Evolutionary conservation across 2,329 filamentous ascomycete species (phyloP), one percentile per base, ranked within the genome.

Genomic region (Chaetomiaceae sp.): DNA sequence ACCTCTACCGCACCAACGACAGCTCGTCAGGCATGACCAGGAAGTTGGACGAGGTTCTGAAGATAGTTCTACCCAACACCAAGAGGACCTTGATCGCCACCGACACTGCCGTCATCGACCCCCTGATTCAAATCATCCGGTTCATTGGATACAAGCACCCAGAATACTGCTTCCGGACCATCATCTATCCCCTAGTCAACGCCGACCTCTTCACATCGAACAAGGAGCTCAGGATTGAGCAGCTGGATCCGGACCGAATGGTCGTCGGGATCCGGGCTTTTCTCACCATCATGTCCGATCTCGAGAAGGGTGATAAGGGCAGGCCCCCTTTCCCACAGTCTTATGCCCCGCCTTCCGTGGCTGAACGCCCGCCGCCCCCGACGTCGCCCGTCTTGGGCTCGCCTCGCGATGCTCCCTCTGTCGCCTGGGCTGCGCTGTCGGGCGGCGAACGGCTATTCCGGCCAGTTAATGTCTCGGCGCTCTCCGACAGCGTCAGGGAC

Each of bases 211-310:
- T 96, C 66, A 78, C 81, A 25, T 82, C 84, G 17, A 75, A 89
- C 59, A 79, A 85, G 63, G 89, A 96, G 40, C 73, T 94, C 38
- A 91, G 84, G 65, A 88, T 96, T 25, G 94, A 97, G 65, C 89
- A 95, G 65, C 79, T 99, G 57, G 94, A 99, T 58, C 94, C 95
- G 0, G 95, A 99, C 66, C 87, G 89, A 63, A 95, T 96, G 73
- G 92, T 97, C n/a, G 88, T 99, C 62, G 94, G 91, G 3, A 99
- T 99, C 58, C 83, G 91, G 58, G 89, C 94, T 3, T 99, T 97
- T 67, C 77, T 99, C 25, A 89, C 88, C 29, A 90, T 97, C 61
- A 92, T 99, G 83, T 82, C 88, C 0, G 94, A 99, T 68, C 76
- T 97, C 23, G 94, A 99, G 69, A 92, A 87, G 59, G 86, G 87